Percentiles rank a stretch among this genome's conserved stretches.
phyloP scores from a whole-genome alignment of 2,329 filamentous ascomycete genomes.

The Pseudogymnoascus sp. region DNA sequence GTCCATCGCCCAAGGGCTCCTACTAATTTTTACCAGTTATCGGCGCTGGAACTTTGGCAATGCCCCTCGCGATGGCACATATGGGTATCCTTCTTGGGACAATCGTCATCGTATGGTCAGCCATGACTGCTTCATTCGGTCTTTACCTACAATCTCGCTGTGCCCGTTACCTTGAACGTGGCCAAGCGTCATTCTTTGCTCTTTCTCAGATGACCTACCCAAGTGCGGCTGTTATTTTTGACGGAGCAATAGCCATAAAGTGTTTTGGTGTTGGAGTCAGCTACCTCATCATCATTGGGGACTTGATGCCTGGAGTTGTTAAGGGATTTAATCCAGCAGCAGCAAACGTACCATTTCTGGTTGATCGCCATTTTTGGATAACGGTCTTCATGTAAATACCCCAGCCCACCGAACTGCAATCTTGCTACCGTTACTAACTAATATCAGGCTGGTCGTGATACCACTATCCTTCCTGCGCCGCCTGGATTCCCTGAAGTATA shows the following conservation, averaged over 20 bases:
- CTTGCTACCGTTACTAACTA: conserved; percentile 14
- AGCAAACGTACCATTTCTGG: conserved; percentile 61
- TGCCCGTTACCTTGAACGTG: conserved; percentile 84
- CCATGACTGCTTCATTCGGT: conserved; percentile 79
- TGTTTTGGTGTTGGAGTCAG: conserved; percentile 97
- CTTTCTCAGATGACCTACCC: conserved; percentile 94
- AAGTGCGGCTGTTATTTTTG: conserved; percentile 90
- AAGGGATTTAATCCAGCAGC: conserved; percentile 64
- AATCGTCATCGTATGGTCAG: conserved; percentile 85
- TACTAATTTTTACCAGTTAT: conserved; percentile 54
- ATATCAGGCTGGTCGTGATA: conserved; percentile 72
- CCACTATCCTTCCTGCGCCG: conserved; percentile 86
- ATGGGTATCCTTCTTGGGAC: conserved; percentile 86
- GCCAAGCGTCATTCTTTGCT: conserved; percentile 88
- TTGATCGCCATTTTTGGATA: conserved; percentile 94
- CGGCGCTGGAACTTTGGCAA: conserved; percentile 85
- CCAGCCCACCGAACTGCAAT: conserved; percentile 7
- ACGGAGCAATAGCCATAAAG: conserved; percentile 92
- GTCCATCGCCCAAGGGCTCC: conserved; percentile 15
- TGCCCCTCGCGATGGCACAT: conserved; percentile 92
- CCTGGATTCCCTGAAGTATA: conserved; percentile 94
- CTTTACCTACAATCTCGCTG: conserved; percentile 92
- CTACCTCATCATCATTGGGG: conserved; percentile 97
- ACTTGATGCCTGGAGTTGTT: conserved; percentile 93
- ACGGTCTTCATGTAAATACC: conserved; percentile 78